Base-by-base conservation (phyloP, 1,284 basidiomycete species). In the Cryptococcus sp. region DNA sequence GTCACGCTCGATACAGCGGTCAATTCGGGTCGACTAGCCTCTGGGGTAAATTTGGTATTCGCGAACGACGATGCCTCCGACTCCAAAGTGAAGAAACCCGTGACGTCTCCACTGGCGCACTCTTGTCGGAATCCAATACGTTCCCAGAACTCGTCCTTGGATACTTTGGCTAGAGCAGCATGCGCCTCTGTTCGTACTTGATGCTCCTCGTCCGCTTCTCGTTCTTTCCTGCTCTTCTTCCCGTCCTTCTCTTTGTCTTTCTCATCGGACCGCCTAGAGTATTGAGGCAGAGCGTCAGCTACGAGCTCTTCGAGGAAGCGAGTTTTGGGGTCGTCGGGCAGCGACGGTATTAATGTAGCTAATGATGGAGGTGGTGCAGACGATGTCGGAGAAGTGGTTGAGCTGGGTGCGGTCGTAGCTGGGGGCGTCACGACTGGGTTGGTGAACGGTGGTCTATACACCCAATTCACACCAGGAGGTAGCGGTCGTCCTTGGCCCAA, bases 121-220 rank as follows among this genome's bases (percentile, higher is more conserved):
- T 97, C 93, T 72, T 96, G 93, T 38, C 93, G 84, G 78, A 90
- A 94, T 25, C 88, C 91, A 88, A 97, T 93, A 16, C 91, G 83
- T 76, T 93, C 91, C 90, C 92, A 95, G 77, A 93, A 97, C 72
- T 95, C 92, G 51, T 87, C 88, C 31, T 84, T 72, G 0, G 64
- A 54, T 3, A 78, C 60, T 25, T 59, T 65, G 13, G 65, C 60
- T n/a, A 80, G 80, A 74, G 61, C 88, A 22, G 68, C 63, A 22
- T 68, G 56, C 16, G 76, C 69, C 20, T 60, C 48, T 50, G 75
- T 69, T 61, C 79, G 74, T 66, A 72, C 65, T 15, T 65, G 67
- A 61, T 71, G 77, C 57, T 76, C 81, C 71, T 77, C 67, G 15
- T 71, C 75, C 49, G 80, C 62, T 19, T 75, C 69, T 17, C 58